Evolutionary conservation across 257 asterid species (phyloP).

Genomic region (Parsonsia alboflavescens): DNA sequence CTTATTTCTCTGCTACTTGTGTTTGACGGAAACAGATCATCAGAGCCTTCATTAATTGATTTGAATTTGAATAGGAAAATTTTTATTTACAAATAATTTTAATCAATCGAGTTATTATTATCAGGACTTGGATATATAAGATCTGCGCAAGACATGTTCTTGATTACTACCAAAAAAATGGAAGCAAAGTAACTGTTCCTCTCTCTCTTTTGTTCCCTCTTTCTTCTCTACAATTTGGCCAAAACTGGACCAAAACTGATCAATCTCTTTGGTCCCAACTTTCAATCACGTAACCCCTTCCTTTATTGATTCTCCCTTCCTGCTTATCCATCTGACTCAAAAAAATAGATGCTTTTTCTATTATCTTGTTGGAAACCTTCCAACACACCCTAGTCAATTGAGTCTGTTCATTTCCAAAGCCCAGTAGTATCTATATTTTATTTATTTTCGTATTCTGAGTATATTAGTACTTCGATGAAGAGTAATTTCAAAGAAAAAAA

Average conservation of each 20-base stretch:
- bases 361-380: conserved; percentile 27
- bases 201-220: not conserved
- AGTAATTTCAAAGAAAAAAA: not conserved
- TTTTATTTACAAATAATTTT: no score
- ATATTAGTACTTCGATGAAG: no score
- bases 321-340: conserved; percentile 14
- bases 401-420: not conserved
- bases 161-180: not conserved
- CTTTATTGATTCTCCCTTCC: conserved; percentile 11
- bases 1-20: not conserved
- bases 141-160: no score
- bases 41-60: not conserved
- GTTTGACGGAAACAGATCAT: not conserved
- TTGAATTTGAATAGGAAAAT: no score
- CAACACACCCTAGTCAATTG: conserved; percentile 9
- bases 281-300: conserved; percentile 3
- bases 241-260: conserved; percentile 18
- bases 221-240: conserved; percentile 8
- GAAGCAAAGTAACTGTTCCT: not conserved
- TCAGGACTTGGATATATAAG: no score
- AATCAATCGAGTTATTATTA: no score
- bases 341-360: conserved; percentile 4
- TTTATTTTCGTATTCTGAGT: not conserved
- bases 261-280: conserved; percentile 22
- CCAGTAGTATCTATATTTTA: not conserved